Conservation (phyloP, 2,329 filamentous ascomycete species). For the Stemphylium lycopersici region DNA sequence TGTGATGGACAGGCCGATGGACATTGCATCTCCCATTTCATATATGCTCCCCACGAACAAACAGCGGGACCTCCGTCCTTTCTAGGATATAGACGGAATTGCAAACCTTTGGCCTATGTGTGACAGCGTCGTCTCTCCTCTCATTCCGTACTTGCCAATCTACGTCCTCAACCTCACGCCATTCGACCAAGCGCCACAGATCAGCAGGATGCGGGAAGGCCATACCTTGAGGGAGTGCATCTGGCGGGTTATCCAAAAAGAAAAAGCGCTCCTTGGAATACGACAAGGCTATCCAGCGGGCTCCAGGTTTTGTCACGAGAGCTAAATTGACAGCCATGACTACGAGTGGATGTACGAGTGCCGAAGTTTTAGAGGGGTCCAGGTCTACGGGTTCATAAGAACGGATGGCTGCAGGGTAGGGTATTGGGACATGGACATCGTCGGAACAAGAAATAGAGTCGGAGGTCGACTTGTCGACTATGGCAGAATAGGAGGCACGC, state of each 20-base stretch:
- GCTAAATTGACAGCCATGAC: constrained; percentile 51
- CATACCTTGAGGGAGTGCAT: constrained; percentile 29
- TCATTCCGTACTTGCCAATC: constrained; percentile 20
- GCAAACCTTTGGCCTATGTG: constrained; percentile 45
- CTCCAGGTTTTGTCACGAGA: constrained; percentile 44
- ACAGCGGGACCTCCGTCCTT: constrained; percentile 41
- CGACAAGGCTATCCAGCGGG: constrained; percentile 49
- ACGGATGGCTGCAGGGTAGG: constrained; percentile 33
- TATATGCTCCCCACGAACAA: constrained; percentile 17
- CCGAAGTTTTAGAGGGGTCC: constrained; percentile 7
- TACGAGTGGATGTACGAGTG: constrained; percentile 46
- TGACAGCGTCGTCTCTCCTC: constrained; percentile 15
- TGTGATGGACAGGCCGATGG: too few relatives aligned
- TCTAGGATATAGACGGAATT: constrained; percentile 51
- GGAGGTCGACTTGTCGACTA: constrained; percentile 49
- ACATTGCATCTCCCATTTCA: background rate
- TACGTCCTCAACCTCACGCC: constrained; percentile 39
- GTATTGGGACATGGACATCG: constrained; percentile 37
- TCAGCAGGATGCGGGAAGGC: constrained; percentile 47
- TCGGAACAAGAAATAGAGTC: constrained; percentile 48
- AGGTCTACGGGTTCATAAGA: constrained; percentile 4
- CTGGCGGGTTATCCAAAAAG: constrained; percentile 27
- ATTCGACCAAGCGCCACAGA: constrained; percentile 47
- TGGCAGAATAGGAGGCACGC: constrained; percentile 35
- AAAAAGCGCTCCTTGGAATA: constrained; percentile 51